Base-by-base conservation (phyloP, 805 yeast species). In the Suhomyces emberorum region DNA sequence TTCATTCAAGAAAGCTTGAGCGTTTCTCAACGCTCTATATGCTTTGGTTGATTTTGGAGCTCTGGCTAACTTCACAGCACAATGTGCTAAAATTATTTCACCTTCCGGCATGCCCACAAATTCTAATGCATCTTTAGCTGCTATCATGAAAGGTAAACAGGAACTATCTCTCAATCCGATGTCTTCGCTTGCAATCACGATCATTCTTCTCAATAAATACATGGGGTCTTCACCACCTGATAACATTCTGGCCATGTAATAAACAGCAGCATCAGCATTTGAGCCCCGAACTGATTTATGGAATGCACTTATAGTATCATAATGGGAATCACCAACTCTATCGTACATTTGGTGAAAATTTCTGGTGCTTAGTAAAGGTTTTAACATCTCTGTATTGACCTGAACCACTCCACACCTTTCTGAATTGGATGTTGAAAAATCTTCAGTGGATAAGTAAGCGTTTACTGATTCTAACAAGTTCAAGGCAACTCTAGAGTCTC, bases 21-120 rank as follows among this genome's bases (percentile, higher is more conserved):
- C 77, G 20, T 69, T 61, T 8, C 80, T 72, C 73, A 88, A 81
- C 0, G 89, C 95, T 39, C 88, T 67, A 53, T 93, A 93, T 0
- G 93, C 79, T 51, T 82, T 83, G 4, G 93, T 88, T 7, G 95
- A 83, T 58, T 93, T 93, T 0, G 80, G 78, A 0, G 97, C 95
- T 36, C 77, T 63, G 0, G 97, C 95, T 16, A 93, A 65, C 48
- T 89, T 85, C n/a, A 84, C 88, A 1, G 95, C 89, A 59, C 96
- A 88, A 49, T 93, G 98, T 0, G 88, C 98, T 28, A 93, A 61
- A 5, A 88, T 79, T 16, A 86, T 70, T 55, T 89, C 95, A 2
- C 93, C 91, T 52, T 93, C 98, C 0, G 98, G 98, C 74, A 93
- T 69, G 0, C 98, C 99, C 15, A 93, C 74, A 58, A 84, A 85